Conservation (phyloP, 1,139 yeast species). For the Geotrichum klebahnii region DNA sequence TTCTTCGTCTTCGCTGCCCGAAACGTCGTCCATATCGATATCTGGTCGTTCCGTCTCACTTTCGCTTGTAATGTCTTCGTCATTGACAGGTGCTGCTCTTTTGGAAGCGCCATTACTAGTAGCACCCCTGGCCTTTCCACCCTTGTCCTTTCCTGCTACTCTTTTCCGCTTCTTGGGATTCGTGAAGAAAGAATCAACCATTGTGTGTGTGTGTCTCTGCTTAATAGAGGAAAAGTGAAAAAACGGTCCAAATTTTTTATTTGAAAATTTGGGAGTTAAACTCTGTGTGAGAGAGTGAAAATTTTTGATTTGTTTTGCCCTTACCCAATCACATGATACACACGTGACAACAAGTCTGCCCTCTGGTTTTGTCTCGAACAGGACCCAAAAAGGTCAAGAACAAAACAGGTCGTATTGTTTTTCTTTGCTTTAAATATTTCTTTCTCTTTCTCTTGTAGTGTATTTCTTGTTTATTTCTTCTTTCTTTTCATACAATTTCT, state of each 20-base stretch:
- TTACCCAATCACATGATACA: conserved; percentile 8
- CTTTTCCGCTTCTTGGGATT: conserved; percentile 30
- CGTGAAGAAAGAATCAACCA: conserved; percentile 37
- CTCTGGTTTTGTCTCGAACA: neutral
- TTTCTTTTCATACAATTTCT: neutral
- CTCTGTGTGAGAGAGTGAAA: neutral
- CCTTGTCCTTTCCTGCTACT: conserved; percentile 15
- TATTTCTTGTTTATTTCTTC: neutral
- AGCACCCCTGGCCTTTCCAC: conserved; percentile 13
- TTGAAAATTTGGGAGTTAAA: conserved; percentile 12
- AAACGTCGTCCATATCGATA: conserved; percentile 25
- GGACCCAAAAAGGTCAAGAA: neutral
- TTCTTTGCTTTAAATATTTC: neutral
- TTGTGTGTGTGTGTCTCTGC: conserved; percentile 19
- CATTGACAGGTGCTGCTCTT: conserved; percentile 23
- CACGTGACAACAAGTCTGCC: too few relatives aligned
- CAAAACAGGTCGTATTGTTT: too few relatives aligned
- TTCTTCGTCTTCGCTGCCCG: conserved; percentile 31
- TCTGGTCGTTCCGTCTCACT: conserved; percentile 28
- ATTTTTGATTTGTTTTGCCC: conserved; percentile 9
- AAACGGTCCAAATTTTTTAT: neutral
- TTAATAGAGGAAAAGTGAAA: conserved; percentile 1
- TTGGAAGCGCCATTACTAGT: conserved; percentile 5
- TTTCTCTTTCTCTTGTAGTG: neutral
- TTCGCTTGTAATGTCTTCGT: conserved; percentile 36